These are phyloP conservation scores for Rhodotorula babjevae DNA, from an alignment of 768 basidiomycete species.

Conservation along the genomic window DNA sequence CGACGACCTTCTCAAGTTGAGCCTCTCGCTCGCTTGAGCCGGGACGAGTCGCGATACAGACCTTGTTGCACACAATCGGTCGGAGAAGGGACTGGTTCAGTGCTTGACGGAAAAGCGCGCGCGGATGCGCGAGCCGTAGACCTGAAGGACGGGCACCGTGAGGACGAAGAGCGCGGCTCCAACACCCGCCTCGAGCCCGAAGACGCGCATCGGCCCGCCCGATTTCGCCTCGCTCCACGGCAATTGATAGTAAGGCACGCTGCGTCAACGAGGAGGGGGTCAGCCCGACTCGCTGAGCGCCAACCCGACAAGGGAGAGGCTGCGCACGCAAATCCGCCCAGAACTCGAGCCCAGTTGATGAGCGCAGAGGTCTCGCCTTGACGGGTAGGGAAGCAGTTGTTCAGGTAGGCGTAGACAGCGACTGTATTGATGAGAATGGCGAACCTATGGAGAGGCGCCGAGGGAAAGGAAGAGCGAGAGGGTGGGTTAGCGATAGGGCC, in stretches of 20 bases:
- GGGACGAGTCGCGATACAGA: too few relatives aligned
- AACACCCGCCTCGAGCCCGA: slow-evolving; percentile 45
- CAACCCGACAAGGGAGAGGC: too few relatives aligned
- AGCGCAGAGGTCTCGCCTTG: slow-evolving; percentile 63
- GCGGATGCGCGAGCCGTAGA: slow-evolving; percentile 51
- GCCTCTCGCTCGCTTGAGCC: too few relatives aligned
- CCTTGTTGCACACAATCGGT: too few relatives aligned
- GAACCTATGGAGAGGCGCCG: neutral
- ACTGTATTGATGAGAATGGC: slow-evolving; percentile 58
- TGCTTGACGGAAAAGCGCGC: slow-evolving; percentile 26
- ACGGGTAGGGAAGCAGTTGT: slow-evolving; percentile 34
- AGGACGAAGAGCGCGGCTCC: slow-evolving; percentile 56
- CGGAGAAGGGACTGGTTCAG: too few relatives aligned
- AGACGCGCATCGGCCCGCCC: neutral
- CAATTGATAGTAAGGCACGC: slow-evolving; percentile 17
- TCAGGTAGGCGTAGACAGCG: slow-evolving; percentile 55
- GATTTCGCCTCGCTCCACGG: neutral
- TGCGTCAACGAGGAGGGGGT: neutral
- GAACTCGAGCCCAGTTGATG: slow-evolving; percentile 56
- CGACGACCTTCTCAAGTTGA: too few relatives aligned
- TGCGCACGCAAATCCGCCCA: slow-evolving; percentile 51
- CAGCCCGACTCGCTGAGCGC: neutral
- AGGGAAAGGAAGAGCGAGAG: too few relatives aligned
- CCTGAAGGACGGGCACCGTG: slow-evolving; percentile 55
- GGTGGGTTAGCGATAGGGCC: neutral